Percentiles rank a stretch among this genome's conserved stretches.
These are phyloP conservation scores for Zoysia japonica DNA, from an alignment of 176 grass and related monocot genomes.

Conservation along the genomic window DNA sequence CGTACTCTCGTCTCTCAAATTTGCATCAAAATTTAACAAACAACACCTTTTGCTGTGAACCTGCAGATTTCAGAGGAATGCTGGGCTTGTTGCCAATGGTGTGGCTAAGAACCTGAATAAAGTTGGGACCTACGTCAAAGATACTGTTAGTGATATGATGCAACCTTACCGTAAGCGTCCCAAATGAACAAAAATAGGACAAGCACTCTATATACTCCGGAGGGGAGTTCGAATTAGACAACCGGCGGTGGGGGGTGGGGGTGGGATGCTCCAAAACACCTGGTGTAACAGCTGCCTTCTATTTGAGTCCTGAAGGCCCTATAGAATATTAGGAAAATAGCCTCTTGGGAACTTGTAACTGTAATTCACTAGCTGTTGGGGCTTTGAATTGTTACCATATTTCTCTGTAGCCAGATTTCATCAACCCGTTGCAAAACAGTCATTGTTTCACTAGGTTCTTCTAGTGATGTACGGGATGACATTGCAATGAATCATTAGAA, in stretches of 20 bases:
- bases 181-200: slow-evolving; percentile 52
- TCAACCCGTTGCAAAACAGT: not conserved
- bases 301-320: not conserved
- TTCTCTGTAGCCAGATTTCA: not conserved
- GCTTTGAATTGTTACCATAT: not conserved
- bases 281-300: slow-evolving; percentile 1
- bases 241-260: not conserved
- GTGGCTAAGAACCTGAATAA: slow-evolving; percentile 77
- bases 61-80: slow-evolving; percentile 82
- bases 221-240: slow-evolving; percentile 18
- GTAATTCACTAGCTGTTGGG: slow-evolving; percentile 6
- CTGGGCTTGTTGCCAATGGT: slow-evolving; percentile 76
- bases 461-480: slow-evolving; percentile 38
- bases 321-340: slow-evolving; percentile 4
- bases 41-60: slow-evolving; percentile 8
- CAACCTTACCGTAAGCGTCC: slow-evolving; percentile 75
- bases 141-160: slow-evolving; percentile 74
- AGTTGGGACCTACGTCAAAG: slow-evolving; percentile 79
- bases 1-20: not conserved
- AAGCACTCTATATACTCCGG: slow-evolving; percentile 7
- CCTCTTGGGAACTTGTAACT: not conserved
- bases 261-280: not conserved
- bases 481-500: slow-evolving; percentile 12
- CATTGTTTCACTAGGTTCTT: slow-evolving; percentile 13
- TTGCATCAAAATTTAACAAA: not conserved